A percentile compares a stretch with the other conserved stretches of the same genome.
Evolutionary conservation across 2,329 filamentous ascomycete genomes (phyloP).

Genomic region (Phialophora expanda): DNA sequence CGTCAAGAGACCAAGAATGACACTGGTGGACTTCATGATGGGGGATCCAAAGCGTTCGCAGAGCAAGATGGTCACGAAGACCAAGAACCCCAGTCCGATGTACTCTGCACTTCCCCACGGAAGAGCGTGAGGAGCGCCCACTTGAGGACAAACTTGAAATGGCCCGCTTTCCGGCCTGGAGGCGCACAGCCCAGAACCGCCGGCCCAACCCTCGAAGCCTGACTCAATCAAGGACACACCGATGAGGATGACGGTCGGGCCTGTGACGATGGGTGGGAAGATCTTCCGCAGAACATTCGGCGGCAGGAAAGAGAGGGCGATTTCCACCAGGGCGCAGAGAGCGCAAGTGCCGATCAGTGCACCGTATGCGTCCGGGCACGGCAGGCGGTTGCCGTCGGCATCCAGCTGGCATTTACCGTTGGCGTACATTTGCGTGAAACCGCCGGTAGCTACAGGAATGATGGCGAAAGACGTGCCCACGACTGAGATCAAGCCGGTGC

Average conservation of each 20-base stretch:
- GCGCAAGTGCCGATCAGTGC: slow-evolving; percentile 64
- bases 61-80: slow-evolving; percentile 70
- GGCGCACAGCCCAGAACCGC: slow-evolving; percentile 60
- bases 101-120: slow-evolving; percentile 68
- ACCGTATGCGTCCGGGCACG: slow-evolving; percentile 70
- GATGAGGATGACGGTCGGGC: slow-evolving; percentile 70
- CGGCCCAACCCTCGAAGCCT: slow-evolving; percentile 72
- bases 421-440: slow-evolving; percentile 66
- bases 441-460: slow-evolving; percentile 67
- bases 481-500: slow-evolving; percentile 70
- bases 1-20: slow-evolving; percentile 67
- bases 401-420: slow-evolving; percentile 67
- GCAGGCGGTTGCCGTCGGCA: slow-evolving; percentile 61
- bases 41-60: slow-evolving; percentile 72
- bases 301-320: slow-evolving; percentile 68
- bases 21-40: slow-evolving; percentile 71
- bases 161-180: slow-evolving; percentile 50
- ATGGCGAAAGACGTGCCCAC: slow-evolving; percentile 72
- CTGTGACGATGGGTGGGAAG: slow-evolving; percentile 72
- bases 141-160: slow-evolving; percentile 63
- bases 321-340: slow-evolving; percentile 61
- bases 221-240: slow-evolving; percentile 67
- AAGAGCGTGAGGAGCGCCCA: slow-evolving; percentile 64
- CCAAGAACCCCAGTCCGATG: slow-evolving; percentile 69
- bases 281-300: slow-evolving; percentile 64